A percentile compares a stretch with the other conserved stretches of the same genome.
Conservation (phyloP, 1,284 basidiomycete genomes). For the Hemileia vastatrix region DNA sequence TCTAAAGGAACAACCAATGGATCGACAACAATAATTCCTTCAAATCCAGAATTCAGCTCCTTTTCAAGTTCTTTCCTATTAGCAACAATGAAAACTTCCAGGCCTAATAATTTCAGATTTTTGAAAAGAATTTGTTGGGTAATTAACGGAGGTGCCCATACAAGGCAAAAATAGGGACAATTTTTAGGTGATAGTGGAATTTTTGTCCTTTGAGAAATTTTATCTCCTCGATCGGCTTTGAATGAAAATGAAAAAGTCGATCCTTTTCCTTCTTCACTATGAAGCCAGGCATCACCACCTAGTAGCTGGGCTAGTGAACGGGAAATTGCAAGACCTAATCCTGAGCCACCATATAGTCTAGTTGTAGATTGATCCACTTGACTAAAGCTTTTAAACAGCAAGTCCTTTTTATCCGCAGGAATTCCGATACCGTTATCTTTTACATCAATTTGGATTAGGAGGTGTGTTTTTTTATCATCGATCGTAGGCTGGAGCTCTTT, state of each 20-base stretch:
- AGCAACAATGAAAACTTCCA: not conserved
- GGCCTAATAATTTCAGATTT: not conserved
- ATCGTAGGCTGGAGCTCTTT: not conserved
- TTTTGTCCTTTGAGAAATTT: slow-evolving; percentile 29
- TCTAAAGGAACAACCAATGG: not conserved
- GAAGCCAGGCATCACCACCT: slow-evolving; percentile 42
- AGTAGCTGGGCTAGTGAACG: slow-evolving; percentile 40
- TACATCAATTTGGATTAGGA: not conserved
- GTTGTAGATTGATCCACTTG: slow-evolving; percentile 45
- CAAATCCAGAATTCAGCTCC: not conserved
- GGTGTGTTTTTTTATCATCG: not conserved
- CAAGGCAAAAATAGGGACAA: slow-evolving; percentile 33
- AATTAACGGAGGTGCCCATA: not conserved
- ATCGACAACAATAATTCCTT: not conserved
- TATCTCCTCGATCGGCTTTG: slow-evolving; percentile 27
- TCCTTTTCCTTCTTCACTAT: slow-evolving; percentile 41
- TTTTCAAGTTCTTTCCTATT: not conserved
- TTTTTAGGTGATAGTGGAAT: slow-evolving; percentile 42
- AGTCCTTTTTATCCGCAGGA: slow-evolving; percentile 35
- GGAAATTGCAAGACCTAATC: slow-evolving; percentile 45
- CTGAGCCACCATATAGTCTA: slow-evolving; percentile 38
- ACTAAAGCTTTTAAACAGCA: slow-evolving; percentile 44
- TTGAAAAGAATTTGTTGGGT: not conserved
- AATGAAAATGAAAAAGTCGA: slow-evolving; percentile 44
- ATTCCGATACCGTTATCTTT: slow-evolving; percentile 30